phyloP scores from a whole-genome alignment of 1,284 basidiomycete species.

The Irpex sp. region DNA sequence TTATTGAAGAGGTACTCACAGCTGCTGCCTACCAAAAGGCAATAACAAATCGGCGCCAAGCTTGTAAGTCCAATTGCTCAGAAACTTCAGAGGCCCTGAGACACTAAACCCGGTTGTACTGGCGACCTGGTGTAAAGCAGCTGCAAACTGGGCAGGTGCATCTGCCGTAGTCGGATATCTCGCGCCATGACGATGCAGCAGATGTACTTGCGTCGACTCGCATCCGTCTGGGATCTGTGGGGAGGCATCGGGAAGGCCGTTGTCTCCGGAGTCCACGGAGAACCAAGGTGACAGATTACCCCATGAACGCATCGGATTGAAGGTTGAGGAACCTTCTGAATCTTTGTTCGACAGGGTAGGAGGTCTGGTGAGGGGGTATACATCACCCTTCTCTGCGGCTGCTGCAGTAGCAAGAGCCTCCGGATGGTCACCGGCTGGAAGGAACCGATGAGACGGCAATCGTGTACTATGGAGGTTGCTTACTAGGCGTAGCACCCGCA shows the following conservation, averaged over 20 bases:
- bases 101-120: conserved; percentile 33
- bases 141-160: conserved; percentile 35
- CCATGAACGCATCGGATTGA: conserved; percentile 32
- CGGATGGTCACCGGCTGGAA: conserved; percentile 12
- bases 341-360: conserved; percentile 6
- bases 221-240: conserved; percentile 46
- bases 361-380: conserved; percentile 8
- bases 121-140: conserved; percentile 33
- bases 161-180: conserved; percentile 42
- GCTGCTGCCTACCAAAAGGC: conserved; percentile 49
- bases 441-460: background rate
- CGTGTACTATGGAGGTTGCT: background rate
- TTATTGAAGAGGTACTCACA: conserved; percentile 28
- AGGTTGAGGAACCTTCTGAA: conserved; percentile 5
- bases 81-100: conserved; percentile 43
- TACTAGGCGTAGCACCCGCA: conserved; percentile 27
- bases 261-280: conserved; percentile 41
- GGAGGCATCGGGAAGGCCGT: conserved; percentile 47
- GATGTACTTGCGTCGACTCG: conserved; percentile 44
- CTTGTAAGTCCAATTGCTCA: conserved; percentile 50
- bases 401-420: conserved; percentile 1
- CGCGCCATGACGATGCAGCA: conserved; percentile 53
- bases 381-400: background rate
- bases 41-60: conserved; percentile 54
- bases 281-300: conserved; percentile 57